phyloP scores from a whole-genome alignment of 2,329 filamentous ascomycete genomes.

The Furcasterigmium sp. region DNA sequence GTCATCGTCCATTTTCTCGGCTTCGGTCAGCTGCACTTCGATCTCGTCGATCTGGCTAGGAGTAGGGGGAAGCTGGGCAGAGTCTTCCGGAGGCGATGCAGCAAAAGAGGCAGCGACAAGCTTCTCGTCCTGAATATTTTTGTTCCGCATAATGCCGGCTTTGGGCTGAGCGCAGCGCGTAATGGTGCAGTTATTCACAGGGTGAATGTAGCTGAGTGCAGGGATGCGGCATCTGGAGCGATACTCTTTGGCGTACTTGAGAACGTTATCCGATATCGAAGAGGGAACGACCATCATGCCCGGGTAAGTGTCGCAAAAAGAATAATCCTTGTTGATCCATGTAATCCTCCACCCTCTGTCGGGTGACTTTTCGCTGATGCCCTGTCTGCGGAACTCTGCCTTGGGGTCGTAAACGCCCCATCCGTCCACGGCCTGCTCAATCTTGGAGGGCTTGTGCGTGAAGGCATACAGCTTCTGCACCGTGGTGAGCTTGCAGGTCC shows the following conservation, averaged over 20 bases:
- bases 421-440: slow-evolving; percentile 70
- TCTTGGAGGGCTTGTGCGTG: slow-evolving; percentile 67
- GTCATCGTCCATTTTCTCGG: slow-evolving; percentile 65
- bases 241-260: slow-evolving; percentile 89
- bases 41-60: slow-evolving; percentile 46
- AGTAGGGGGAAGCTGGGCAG: slow-evolving; percentile 31
- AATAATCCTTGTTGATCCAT: slow-evolving; percentile 83
- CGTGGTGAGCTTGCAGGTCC: slow-evolving; percentile 75
- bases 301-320: slow-evolving; percentile 90
- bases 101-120: slow-evolving; percentile 89
- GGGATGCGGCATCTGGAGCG: slow-evolving; percentile 87
- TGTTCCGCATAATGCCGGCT: slow-evolving; percentile 78
- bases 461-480: slow-evolving; percentile 93
- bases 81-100: slow-evolving; percentile 48
- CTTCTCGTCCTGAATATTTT: slow-evolving; percentile 93
- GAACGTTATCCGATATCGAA: slow-evolving; percentile 90
- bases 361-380: slow-evolving; percentile 74
- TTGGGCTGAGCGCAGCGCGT: slow-evolving; percentile 90
- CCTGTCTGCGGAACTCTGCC: slow-evolving; percentile 81
- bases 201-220: slow-evolving; percentile 88
- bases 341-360: slow-evolving; percentile 86
- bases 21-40: slow-evolving; percentile 51
- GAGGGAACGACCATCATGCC: slow-evolving; percentile 78
- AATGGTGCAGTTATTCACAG: slow-evolving; percentile 93
- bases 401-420: slow-evolving; percentile 83